These are phyloP conservation scores for Drechslera avenae DNA, from an alignment of 2,329 filamentous ascomycete genomes.

Conservation along the genomic window DNA sequence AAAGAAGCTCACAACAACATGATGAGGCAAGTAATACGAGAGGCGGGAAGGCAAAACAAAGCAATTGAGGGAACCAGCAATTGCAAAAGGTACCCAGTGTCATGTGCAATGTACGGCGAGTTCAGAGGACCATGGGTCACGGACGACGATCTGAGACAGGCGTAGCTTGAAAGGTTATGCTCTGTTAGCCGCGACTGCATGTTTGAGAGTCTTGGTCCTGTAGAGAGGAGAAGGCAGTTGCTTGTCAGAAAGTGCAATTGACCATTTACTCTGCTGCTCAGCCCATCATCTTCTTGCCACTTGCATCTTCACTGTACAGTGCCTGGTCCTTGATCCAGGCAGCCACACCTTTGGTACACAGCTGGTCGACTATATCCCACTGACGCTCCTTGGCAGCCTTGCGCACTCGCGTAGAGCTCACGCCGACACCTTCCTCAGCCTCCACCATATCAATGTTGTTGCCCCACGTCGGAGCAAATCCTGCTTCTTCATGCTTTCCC, in stretches of 20 bases:
- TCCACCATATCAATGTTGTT: constrained; percentile 64
- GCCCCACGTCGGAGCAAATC: constrained; percentile 65
- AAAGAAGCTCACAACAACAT: no score
- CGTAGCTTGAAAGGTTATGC: no score
- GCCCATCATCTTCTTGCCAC: constrained; percentile 46
- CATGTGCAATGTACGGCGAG: neutral
- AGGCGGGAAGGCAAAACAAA: neutral
- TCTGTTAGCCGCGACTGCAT: neutral
- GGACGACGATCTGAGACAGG: no score
- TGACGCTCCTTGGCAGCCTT: constrained; percentile 58
- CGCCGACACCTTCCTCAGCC: constrained; percentile 53
- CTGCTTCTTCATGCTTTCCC: constrained; percentile 57
- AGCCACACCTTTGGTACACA: constrained; percentile 64
- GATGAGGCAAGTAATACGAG: neutral
- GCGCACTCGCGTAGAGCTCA: constrained; percentile 68
- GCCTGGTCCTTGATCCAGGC: constrained; percentile 62
- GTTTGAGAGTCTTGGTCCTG: neutral
- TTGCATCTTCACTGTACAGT: constrained; percentile 58
- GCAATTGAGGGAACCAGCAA: no score
- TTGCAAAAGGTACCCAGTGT: neutral
- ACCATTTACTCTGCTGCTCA: constrained; percentile 26
- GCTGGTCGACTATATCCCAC: constrained; percentile 53
- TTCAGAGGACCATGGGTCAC: no score
- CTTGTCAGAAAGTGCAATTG: no score
- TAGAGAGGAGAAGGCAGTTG: no score